Percentiles rank a stretch among this genome's conserved stretches.
phyloP scores from a whole-genome alignment of 306 rosid species.

The Gastrolobium bilobum region DNA sequence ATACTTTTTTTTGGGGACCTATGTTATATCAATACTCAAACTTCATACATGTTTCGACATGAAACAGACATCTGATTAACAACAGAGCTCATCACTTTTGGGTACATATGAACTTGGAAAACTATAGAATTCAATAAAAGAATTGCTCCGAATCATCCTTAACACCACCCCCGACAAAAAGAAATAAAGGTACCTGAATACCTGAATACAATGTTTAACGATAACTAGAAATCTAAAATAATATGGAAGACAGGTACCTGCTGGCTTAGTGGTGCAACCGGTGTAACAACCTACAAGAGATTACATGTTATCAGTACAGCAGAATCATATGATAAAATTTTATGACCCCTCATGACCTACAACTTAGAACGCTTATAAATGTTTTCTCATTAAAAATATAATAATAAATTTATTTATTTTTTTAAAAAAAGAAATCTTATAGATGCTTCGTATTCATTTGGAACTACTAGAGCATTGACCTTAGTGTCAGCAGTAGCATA shows the following conservation, averaged over 20 bases:
- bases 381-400: background rate
- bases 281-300: constrained; percentile 92
- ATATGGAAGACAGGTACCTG: constrained; percentile 69
- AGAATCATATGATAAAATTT: background rate
- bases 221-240: background rate
- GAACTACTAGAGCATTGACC: constrained; percentile 5
- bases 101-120: constrained; percentile 18
- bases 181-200: constrained; percentile 1
- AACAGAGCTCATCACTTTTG: background rate
- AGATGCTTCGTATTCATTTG: background rate
- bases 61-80: background rate
- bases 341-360: background rate
- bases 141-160: background rate
- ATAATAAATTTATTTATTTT: no score
- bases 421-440: background rate
- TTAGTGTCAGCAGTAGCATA: constrained; percentile 22
- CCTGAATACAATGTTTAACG: background rate
- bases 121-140: constrained; percentile 7
- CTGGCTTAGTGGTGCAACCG: constrained; percentile 97
- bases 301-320: constrained; percentile 24
- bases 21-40: constrained; percentile 1
- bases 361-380: background rate
- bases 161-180: constrained; percentile 17
- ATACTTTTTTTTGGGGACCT: background rate
- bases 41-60: background rate